Evolutionary conservation across 1,139 yeast species (phyloP).

Genomic region (Suhomyces bribrorum): DNA sequence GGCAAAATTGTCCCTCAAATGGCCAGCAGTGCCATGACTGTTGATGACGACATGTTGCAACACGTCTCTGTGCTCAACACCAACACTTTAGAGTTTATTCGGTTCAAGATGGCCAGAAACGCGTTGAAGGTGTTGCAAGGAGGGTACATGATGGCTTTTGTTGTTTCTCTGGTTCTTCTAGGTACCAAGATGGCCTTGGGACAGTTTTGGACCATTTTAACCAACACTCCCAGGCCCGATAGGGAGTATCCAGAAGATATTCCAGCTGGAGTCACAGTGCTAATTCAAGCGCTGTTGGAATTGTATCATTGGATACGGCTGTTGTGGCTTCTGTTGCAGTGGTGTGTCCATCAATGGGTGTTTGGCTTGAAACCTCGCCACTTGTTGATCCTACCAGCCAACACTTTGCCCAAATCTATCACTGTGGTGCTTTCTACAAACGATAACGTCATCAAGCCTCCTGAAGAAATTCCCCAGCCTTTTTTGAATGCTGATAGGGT

Average conservation of each 20-base stretch:
- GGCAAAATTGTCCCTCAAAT: no score
- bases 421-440: constrained; percentile 6
- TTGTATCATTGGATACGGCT: not conserved
- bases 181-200: not conserved
- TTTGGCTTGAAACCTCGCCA: constrained; percentile 2
- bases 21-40: no score
- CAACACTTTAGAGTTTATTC: not conserved
- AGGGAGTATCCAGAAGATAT: not conserved
- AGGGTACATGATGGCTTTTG: not conserved
- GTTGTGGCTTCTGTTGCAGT: not conserved
- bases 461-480: constrained; percentile 39
- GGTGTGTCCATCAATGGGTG: not conserved
- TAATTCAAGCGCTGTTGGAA: not conserved
- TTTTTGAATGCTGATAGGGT: constrained; percentile 41
- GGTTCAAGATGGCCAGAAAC: not conserved
- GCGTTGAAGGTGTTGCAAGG: not conserved
- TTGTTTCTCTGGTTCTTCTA: not conserved
- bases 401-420: constrained; percentile 4
- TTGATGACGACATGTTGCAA: not conserved
- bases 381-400: not conserved
- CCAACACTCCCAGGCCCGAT: not conserved
- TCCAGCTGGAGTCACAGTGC: not conserved
- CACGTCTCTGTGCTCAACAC: not conserved
- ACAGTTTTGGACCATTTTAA: not conserved
- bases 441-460: constrained; percentile 6